Base-by-base conservation (phyloP, 2,329 filamentous ascomycete species). In the Zasmidium cellare region DNA sequence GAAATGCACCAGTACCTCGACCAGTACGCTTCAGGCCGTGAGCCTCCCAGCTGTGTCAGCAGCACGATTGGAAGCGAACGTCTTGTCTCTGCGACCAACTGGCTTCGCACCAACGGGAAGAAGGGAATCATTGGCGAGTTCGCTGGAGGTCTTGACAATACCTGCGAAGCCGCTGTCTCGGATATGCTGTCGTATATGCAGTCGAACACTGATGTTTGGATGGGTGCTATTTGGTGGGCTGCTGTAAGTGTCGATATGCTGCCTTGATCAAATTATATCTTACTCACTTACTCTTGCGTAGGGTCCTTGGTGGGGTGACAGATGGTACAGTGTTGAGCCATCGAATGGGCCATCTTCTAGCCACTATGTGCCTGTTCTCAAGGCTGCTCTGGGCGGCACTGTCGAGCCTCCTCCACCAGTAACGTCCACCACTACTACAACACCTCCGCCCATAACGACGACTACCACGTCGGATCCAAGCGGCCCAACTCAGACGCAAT, bases 1-100 rank as follows among this genome's bases (percentile, higher is more conserved):
- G 81, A 85, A 66, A 85, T 85, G 83, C 83, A 86, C 69, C 83
- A 85, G 72, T 86, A 85, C 65, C 82, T 85, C 38, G 83, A 85
- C 72, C 73, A 71, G 0, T 82, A 85, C 59, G 79, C 80, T 53
- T 80, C 77, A 1, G 83, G 83, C 9, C 3, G n/a, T 5, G 84
- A 81, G 0, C 74, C 72, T 2, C 72, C 71, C 2, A 72, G 72
- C 23, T 86, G 83, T 66, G 81, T 84, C 16, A 77, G 70, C 59
- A 61, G 70, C 3, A 85, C 82, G n/a, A 82, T 84, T 60, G 80
- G 83, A 51, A 69, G 72, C 23, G 79, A 84, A 63, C 75, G 83
- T 3, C 71, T 86, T 19, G 63, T 73, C 18, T 75, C 71, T 12
- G 83, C 83, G 0, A 85, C 83, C 0, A 64, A 75, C 48, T 85